Evolutionary conservation across 306 rosid species (phyloP).

Genomic region (cucumber (Cucumis sativus)): DNA sequence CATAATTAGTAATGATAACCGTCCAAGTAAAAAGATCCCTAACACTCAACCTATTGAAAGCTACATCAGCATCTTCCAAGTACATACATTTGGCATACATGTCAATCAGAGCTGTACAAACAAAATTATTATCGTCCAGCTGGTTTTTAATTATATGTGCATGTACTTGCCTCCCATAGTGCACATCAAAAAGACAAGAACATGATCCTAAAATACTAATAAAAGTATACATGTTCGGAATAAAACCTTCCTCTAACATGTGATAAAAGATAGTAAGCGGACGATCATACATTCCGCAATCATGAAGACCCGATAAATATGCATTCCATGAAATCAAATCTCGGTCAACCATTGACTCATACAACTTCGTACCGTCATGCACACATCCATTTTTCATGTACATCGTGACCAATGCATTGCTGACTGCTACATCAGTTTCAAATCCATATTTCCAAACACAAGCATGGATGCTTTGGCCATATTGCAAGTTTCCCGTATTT

Average conservation of each 20-base stretch:
- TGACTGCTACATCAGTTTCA: conserved; percentile 14
- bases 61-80: conserved; percentile 17
- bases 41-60: conserved; percentile 16
- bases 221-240: conserved; percentile 22
- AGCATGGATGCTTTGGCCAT: conserved; percentile 23
- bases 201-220: conserved; percentile 20
- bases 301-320: conserved; percentile 13
- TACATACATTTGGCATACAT: conserved; percentile 20
- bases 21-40: conserved; percentile 29
- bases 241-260: conserved; percentile 14
- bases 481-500: conserved; percentile 8
- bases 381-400: conserved; percentile 18
- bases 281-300: conserved; percentile 3
- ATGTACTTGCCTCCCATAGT: conserved; percentile 27
- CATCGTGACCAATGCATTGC: conserved; percentile 23
- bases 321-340: conserved; percentile 30
- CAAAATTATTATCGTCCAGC: conserved; percentile 8
- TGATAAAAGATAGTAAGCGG: conserved; percentile 7
- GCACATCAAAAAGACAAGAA: conserved; percentile 13
- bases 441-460: conserved; percentile 18
- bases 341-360: conserved; percentile 17
- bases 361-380: conserved; percentile 8
- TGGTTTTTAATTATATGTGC: conserved; percentile 17
- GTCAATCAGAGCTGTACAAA: conserved; percentile 25
- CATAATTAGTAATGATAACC: conserved; percentile 16